These are phyloP conservation scores for Choanephora cucurbitarum DNA, from an alignment of 371 early-diverging fungal genomes.

Conservation along the genomic window DNA sequence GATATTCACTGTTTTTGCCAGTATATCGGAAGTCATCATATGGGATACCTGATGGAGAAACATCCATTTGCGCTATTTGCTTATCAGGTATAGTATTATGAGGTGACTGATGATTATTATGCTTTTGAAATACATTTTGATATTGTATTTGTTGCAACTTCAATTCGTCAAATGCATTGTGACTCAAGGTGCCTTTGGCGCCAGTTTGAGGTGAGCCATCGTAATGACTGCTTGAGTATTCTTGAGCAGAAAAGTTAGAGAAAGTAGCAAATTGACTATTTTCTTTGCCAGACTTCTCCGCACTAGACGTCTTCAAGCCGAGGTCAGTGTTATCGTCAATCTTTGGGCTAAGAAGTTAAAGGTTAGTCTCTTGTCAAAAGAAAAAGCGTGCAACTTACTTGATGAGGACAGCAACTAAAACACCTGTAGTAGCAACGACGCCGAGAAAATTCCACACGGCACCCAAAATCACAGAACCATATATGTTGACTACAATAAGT, in stretches of 20 bases:
- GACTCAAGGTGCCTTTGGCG: conserved; percentile 15
- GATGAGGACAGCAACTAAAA: conserved; percentile 26
- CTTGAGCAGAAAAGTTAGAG: conserved; percentile 29
- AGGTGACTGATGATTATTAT: conserved; percentile 18
- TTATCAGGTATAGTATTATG: conserved; percentile 3
- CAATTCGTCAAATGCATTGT: conserved; percentile 26
- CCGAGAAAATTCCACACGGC: conserved; percentile 29
- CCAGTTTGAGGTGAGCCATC: conserved; percentile 3
- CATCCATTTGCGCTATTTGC: conserved; percentile 4
- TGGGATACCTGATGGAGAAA: conserved; percentile 14
- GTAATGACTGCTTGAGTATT: conserved; percentile 14
- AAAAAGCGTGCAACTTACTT: conserved; percentile 11
- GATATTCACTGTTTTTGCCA: neutral
- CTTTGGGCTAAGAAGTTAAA: conserved; percentile 17
- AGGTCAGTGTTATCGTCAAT: conserved; percentile 16
- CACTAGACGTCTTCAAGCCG: conserved; percentile 24
- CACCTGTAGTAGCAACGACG: conserved; percentile 19
- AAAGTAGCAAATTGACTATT: conserved; percentile 15
- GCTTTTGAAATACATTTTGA: conserved; percentile 28
- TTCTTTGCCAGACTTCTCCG: conserved; percentile 16
- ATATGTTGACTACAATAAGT: conserved; percentile 16
- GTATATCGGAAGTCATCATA: conserved; percentile 12
- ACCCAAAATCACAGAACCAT: conserved; percentile 24
- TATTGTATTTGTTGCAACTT: conserved; percentile 32
- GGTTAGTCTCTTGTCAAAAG: neutral